Evolutionary conservation across 768 basidiomycete species (phyloP), one percentile per base, ranked within the genome.

Genomic region (Russula sp.): DNA sequence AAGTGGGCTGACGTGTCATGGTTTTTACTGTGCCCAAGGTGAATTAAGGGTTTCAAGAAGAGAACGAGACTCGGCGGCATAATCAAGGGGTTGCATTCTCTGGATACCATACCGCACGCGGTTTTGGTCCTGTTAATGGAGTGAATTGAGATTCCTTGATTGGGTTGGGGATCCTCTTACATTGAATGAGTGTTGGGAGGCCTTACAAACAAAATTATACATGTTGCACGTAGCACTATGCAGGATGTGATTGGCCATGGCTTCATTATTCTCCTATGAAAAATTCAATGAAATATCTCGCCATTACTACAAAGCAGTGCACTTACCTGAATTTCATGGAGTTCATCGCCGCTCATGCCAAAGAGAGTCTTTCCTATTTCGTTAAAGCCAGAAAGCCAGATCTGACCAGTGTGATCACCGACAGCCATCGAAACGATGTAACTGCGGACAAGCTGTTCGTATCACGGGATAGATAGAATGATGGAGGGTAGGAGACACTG

Each of bases 361-460:
- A 98, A 86, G 16, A 99, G 74, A 5, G 77, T 75, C 56, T 84
- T 73, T 5, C 93, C 97, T 38, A 88, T 83, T 7, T 98, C 96
- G 71, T 99, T 96, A 79, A 99, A 99, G 4, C 90, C 93, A 65
- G 91, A 90, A 48, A 98, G 76, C 96, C 96, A 98, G 18, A 85
- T 81, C 72, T 95, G 91, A 22, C 85, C 86, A 18, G 92, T 90
- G 75, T 86, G 83, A 72, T 99, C 97, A n/a, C 91, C 83, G 2
- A 93, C 86, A 50, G 90, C 90, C 76, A 97, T 79, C 42, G 85
- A 81, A 66, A 98, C 79, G 69, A 96, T 86, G 67, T 89, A 92
- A 56, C 88, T 90, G 60, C 7, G 52, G 45, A 50, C 36, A 49
- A 42, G 25, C 42, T 32, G 34, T 60, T 66, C 61, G 50, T 61